These are phyloP conservation scores for Tremella yokohamensis DNA, from an alignment of 768 basidiomycete species.

Conservation along the genomic window DNA sequence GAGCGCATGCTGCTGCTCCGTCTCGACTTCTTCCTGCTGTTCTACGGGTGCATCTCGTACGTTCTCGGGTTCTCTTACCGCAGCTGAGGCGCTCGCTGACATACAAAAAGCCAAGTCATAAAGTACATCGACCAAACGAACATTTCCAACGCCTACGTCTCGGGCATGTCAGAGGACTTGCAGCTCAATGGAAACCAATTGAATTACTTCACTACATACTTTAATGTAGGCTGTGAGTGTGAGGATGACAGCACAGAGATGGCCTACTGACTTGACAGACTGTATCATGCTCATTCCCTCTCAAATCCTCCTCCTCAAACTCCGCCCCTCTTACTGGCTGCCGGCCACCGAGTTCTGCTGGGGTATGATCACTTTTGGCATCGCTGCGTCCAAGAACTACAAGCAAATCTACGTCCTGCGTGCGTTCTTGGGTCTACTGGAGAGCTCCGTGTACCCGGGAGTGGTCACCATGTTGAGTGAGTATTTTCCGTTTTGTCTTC, in stretches of 20 bases:
- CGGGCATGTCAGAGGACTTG: constrained; percentile 46
- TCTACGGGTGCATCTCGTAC: constrained; percentile 28
- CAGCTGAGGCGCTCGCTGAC: too few relatives aligned
- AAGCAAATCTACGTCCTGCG: constrained; percentile 38
- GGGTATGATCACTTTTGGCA: constrained; percentile 28
- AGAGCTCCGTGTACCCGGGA: constrained; percentile 40
- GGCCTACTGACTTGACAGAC: constrained; percentile 15
- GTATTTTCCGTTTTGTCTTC: constrained; percentile 23
- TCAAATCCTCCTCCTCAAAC: constrained; percentile 35
- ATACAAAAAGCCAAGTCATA: constrained; percentile 17
- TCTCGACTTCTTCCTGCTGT: constrained; percentile 33
- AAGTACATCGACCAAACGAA: constrained; percentile 36
- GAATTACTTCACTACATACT: constrained; percentile 42
- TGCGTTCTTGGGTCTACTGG: constrained; percentile 41
- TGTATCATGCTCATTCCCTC: constrained; percentile 14
- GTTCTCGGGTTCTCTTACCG: background rate
- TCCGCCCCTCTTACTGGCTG: constrained; percentile 28
- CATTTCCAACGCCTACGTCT: constrained; percentile 31
- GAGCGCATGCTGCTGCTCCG: constrained; percentile 30
- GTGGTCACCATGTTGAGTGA: constrained; percentile 30
- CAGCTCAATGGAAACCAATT: constrained; percentile 38
- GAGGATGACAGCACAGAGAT: constrained; percentile 6
- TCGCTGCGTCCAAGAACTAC: constrained; percentile 16
- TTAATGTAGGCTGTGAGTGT: constrained; percentile 28
- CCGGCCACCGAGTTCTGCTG: constrained; percentile 28